Evolutionary conservation across 2,329 filamentous ascomycete genomes (phyloP), one percentile per base, ranked within the genome.

Genomic region (Bisporella sp.): DNA sequence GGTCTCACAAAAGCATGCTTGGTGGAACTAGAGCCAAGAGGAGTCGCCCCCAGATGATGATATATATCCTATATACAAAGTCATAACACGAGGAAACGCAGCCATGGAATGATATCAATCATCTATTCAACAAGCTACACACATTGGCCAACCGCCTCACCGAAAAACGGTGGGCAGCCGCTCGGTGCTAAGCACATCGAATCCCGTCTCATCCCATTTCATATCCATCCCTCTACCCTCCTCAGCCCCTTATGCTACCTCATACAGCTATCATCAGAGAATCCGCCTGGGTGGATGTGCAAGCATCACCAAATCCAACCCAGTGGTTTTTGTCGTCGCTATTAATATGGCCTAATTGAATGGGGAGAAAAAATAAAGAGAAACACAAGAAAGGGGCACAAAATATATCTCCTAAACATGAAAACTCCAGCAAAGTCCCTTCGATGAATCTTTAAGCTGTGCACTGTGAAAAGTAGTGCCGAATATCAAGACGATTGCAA

Each of bases 321-420:
- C 12, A 31, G 32, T 11, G 32, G 28, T 13, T 13, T 31, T 13
- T 51, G 28, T 41, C 32, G 51, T 50, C 56, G 54, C 55, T 48
- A 48, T 51, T 58, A 58, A 57, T 58, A 58, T 51, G 51, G 53
- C 47, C 50, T 49, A 53, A 28, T 45, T 53, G 46, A 31, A 54
- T 12, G 47, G 48, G 45, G 33, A 48, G 51, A 46, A 39, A 47
- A 47, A 30, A 39, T n/a, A 11, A 32, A 47, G 33, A 30, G 46
- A 46, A 28, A 31, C 40, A 48, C 32, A 53, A 47, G 31, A 35
- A 37, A 45, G 21, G 21, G 21, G 21, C 21, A 21, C 21, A 21
- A 21, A 21, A 21, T 21, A 21, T 21, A 21, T 21, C 21, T 21
- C 21, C 21, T 21, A 21, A 21, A 21, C 21, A 21, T 21, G 21